These are phyloP conservation scores for Aurantiochytrium sp. DNA, from an alignment of 108 stramenopile genomes.

Conservation along the genomic window DNA sequence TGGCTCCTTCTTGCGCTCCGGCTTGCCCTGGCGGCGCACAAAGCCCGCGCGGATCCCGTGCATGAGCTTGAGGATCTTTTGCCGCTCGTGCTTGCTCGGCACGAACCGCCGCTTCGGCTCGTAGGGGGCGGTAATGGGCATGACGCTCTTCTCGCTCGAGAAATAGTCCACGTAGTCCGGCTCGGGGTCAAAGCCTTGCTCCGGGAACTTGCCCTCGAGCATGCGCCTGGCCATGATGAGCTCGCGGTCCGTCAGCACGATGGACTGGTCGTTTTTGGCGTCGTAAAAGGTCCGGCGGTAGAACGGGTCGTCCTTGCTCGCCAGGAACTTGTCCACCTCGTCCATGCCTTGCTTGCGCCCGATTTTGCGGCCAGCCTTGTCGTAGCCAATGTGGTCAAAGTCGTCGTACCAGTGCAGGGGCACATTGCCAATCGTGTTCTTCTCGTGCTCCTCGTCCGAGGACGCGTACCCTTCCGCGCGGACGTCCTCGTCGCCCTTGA, in stretches of 20 bases:
- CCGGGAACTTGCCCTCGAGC: constrained; percentile 85
- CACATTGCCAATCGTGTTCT: constrained; percentile 88
- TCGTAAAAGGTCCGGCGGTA: constrained; percentile 83
- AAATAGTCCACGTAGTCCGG: constrained; percentile 89
- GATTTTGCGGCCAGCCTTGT: constrained; percentile 77
- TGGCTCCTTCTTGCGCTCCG: constrained; percentile 64
- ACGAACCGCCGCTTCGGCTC: constrained; percentile 59
- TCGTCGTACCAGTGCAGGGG: constrained; percentile 89
- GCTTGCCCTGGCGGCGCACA: constrained; percentile 64
- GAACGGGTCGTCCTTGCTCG: constrained; percentile 66
- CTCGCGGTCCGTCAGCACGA: constrained; percentile 78
- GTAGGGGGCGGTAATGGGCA: constrained; percentile 73
- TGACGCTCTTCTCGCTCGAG: constrained; percentile 73
- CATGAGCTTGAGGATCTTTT: constrained; percentile 75
- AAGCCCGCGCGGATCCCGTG: constrained; percentile 79
- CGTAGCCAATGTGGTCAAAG: constrained; percentile 93
- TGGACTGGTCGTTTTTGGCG: constrained; percentile 81
- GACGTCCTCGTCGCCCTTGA: background rate
- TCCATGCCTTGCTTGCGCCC: constrained; percentile 52
- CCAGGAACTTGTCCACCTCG: constrained; percentile 68
- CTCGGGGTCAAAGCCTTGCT: constrained; percentile 86
- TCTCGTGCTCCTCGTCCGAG: constrained; percentile 87
- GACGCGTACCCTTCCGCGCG: constrained; percentile 75
- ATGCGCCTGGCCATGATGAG: constrained; percentile 85
- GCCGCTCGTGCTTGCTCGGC: constrained; percentile 76